A percentile compares a stretch with the other conserved stretches of the same genome.
These are phyloP conservation scores for Cerrena zonata DNA, from an alignment of 1,284 basidiomycete species.

Conservation along the genomic window DNA sequence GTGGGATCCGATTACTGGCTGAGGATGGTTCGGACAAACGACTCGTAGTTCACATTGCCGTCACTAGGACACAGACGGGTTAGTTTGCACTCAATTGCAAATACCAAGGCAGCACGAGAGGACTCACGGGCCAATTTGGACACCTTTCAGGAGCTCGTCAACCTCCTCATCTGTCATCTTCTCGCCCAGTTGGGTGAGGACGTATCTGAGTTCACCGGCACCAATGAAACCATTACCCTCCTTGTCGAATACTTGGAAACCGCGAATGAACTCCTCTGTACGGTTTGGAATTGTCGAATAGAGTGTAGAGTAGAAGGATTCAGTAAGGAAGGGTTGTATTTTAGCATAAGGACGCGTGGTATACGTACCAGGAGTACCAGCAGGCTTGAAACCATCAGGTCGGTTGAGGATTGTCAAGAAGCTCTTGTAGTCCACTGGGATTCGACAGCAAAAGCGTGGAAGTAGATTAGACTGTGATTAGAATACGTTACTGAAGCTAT, in stretches of 20 bases:
- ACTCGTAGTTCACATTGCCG: constrained; percentile 96
- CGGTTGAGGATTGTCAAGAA: constrained; percentile 91
- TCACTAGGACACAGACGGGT: constrained; percentile 51
- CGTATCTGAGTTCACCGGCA: constrained; percentile 87
- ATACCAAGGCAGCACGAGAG: neutral
- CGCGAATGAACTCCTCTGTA: constrained; percentile 97
- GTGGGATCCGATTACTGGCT: too few relatives aligned
- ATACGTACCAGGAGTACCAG: constrained; percentile 77
- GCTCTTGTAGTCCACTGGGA: constrained; percentile 78
- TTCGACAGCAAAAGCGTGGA: constrained; percentile 6
- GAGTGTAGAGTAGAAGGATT: too few relatives aligned
- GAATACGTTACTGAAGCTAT: neutral
- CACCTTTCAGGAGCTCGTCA: constrained; percentile 94
- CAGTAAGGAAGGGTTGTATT: too few relatives aligned
- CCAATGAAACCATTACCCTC: constrained; percentile 96
- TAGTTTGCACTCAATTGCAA: constrained; percentile 16
- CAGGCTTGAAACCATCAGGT: constrained; percentile 94
- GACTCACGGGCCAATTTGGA: constrained; percentile 78
- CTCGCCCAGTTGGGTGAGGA: constrained; percentile 92
- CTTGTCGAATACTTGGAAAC: constrained; percentile 99
- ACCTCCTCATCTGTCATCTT: constrained; percentile 98
- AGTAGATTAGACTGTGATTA: neutral
- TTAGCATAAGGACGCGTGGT: neutral
- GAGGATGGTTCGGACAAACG: constrained; percentile 88
- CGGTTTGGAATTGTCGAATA: neutral